A percentile compares a stretch with the other conserved stretches of the same genome.
These are phyloP conservation scores for Aspergillus quadricinctus DNA, from an alignment of 2,329 filamentous ascomycete genomes.

Conservation along the genomic window DNA sequence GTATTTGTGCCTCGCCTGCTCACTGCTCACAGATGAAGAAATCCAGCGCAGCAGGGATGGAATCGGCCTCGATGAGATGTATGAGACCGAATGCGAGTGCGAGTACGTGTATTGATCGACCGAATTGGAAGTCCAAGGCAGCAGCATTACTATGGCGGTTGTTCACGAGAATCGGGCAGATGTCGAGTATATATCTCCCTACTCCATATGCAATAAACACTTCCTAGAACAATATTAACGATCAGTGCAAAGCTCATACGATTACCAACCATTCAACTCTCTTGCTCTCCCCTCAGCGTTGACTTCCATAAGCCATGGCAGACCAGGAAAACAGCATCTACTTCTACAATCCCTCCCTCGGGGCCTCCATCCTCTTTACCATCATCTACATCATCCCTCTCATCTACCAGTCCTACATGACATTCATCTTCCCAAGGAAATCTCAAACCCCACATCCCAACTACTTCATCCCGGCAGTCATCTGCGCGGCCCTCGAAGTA, in stretches of 20 bases:
- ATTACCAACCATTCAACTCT: too few species aligned
- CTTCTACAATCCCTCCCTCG: conserved; percentile 43
- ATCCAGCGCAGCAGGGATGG: background rate
- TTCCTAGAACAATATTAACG: too few species aligned
- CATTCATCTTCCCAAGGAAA: conserved; percentile 39
- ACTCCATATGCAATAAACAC: too few species aligned
- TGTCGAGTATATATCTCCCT: background rate
- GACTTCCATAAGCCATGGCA: background rate
- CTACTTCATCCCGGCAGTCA: conserved; percentile 43
- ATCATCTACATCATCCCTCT: conserved; percentile 40
- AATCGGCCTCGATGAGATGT: background rate
- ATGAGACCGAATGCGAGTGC: background rate
- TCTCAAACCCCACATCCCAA: conserved; percentile 23
- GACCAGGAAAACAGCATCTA: conserved; percentile 28
- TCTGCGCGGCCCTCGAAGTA: conserved; percentile 43
- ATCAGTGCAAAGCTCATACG: too few species aligned
- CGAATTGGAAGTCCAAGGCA: background rate
- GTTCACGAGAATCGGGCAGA: background rate
- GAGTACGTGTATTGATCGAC: background rate
- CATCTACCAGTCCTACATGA: conserved; percentile 38
- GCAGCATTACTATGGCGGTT: background rate
- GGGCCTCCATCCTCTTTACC: conserved; percentile 41
- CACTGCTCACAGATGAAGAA: too few species aligned
- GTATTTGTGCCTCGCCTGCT: too few species aligned
- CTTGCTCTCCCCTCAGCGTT: too few species aligned